Base-by-base conservation (phyloP, 2,329 filamentous ascomycete genomes). In the Epichloe typhina region DNA sequence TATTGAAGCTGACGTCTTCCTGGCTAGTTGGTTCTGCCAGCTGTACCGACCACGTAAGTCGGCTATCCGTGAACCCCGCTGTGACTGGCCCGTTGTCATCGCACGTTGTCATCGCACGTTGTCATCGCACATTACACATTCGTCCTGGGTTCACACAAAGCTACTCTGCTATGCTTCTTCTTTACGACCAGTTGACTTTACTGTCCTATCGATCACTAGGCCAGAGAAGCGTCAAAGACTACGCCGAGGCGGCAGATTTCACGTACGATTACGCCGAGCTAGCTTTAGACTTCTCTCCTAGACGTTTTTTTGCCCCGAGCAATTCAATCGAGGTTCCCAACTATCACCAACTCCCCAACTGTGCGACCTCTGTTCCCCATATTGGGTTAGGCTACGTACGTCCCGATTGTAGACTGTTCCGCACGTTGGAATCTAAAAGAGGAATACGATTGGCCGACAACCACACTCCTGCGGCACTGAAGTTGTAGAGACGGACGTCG, bases 21-120 rank as follows among this genome's bases (percentile, higher is more conserved):
- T 11, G 23, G 23, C 23, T 6, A 23, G 23, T 23, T 23, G 6
- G 23, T 26, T 8, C 26, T 31, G 26, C 26, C 26, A 31, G 19
- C 13, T 12, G 6, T 26, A 23, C 23, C 5, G 26, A 19, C 17
- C 12, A 35, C 43, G n/a, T 35, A 47, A 49, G 47, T 40, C 23
- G 40, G 8, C 40, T 6, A 12, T 49, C n/a, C 19, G 21, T 15
- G 23, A 26, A 35, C 47, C 41, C 41, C 47, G 40, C 41, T 35
- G 47, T 31, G 39, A 36, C 41, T 49, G 47, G 40, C 21, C 41
- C 31, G 40, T 44, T 44, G 47, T 38, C 41, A 17, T 44, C 46
- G 46, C 26, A 39, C 43, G 33, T 15, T 19, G 39, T 19, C 17
- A 19, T 19, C 17, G 17, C 17, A 19, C 17, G 17, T 19, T 19